These are phyloP conservation scores for Arxiozyma heterogenica DNA, from an alignment of 1,139 yeast species.

Conservation along the genomic window DNA sequence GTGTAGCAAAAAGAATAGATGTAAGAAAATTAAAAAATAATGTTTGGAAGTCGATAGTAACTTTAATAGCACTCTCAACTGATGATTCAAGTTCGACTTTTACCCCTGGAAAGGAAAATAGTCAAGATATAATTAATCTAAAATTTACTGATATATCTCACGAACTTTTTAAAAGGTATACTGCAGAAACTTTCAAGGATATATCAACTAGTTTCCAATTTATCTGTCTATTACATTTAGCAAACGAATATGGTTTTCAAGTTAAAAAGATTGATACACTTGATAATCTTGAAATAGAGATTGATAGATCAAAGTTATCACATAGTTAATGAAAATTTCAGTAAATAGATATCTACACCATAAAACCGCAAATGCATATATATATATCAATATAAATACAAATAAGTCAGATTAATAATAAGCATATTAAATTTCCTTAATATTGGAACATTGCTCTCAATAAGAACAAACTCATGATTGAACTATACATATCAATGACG, in stretches of 20 bases:
- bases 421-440: not conserved
- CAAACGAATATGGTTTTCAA: slow-evolving; percentile 75
- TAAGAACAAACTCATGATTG: not conserved
- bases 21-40: slow-evolving; percentile 72
- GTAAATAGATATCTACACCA: not conserved
- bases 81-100: not conserved
- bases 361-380: not conserved
- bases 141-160: slow-evolving; percentile 35
- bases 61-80: slow-evolving; percentile 5
- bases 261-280: slow-evolving; percentile 49
- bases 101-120: slow-evolving; percentile 9
- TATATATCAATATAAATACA: too few relatives aligned
- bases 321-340: not conserved
- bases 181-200: slow-evolving; percentile 47
- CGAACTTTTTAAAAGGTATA: slow-evolving; percentile 46
- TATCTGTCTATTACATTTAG: slow-evolving; percentile 74
- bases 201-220: slow-evolving; percentile 83
- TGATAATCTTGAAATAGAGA: slow-evolving; percentile 39
- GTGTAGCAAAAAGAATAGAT: slow-evolving; percentile 79
- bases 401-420: not conserved
- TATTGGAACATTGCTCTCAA: not conserved
- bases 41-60: slow-evolving; percentile 55
- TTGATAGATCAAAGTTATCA: not conserved
- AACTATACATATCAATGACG: not conserved
- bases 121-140: slow-evolving; percentile 11